Evolutionary conservation across 2,329 filamentous ascomycete genomes (phyloP).

Genomic region (Ilyonectria mors-panacis): DNA sequence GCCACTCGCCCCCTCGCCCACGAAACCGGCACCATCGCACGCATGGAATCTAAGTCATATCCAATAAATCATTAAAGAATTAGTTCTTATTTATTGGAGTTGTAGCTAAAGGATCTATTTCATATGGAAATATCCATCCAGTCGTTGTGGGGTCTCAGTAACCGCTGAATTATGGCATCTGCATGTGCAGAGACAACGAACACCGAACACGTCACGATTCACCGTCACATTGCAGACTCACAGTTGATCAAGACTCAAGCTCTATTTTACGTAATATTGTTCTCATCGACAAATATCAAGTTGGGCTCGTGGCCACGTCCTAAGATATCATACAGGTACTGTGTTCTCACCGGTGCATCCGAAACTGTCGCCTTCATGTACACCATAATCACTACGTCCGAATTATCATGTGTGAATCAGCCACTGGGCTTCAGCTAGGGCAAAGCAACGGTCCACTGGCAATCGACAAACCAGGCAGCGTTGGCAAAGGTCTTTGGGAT

Average conservation of each 20-base stretch:
- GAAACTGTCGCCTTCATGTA: not conserved
- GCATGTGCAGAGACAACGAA: not conserved
- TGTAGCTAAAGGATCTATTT: not conserved
- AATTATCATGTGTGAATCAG: not conserved
- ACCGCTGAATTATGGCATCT: not conserved
- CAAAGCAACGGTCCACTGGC: not conserved
- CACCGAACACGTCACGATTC: not conserved
- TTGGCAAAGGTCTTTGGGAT: not conserved
- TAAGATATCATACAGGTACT: no score
- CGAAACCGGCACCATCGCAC: not conserved
- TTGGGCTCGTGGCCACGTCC: not conserved
- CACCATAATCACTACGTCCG: not conserved
- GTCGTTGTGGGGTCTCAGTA: not conserved
- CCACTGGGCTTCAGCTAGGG: not conserved
- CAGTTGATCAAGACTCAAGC: not conserved
- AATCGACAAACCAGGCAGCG: not conserved
- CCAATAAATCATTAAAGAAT: not conserved
- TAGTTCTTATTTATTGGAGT: not conserved
- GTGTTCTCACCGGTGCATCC: not conserved
- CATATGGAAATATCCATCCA: not conserved
- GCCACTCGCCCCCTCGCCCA: not conserved
- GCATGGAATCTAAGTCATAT: not conserved
- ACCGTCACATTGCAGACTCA: not conserved
- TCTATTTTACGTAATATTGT: not conserved
- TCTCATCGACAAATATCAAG: no score